Evolutionary conservation across 441 rosid species (phyloP), one percentile per base, ranked within the genome.

Genomic region (Daphne laureola): DNA sequence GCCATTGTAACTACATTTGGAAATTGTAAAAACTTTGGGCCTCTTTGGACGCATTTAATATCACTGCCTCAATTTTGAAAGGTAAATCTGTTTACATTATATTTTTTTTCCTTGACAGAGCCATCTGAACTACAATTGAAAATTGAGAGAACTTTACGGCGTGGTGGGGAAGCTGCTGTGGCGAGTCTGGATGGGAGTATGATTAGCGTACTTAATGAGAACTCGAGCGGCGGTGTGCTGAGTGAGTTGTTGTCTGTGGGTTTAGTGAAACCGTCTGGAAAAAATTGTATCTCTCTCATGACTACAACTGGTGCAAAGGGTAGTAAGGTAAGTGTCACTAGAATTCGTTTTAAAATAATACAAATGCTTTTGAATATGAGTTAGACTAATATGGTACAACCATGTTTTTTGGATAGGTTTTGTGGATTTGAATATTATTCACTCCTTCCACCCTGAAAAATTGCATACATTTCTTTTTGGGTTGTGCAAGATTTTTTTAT

Each of bases 301-400:
- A 94, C 99, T 15, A 86, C 86, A 46, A 84, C 98, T 64, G 99
- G 99, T 56, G 99, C 99, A 63, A 94, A 94, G 77, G 99, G 99
- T 42, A 90, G 98, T 65, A 86, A 78, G 95, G 99, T 94, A 71
- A 65, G 74, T 69, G 72, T 66, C 68, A 31, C 8, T 31, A 31
- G 38, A 31, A 31, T 31, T 31, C 4, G 7, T 31, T 9, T 31
- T 31, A 7, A 9, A 7, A 31, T 9, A 4, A 31, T 31, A 7
- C 6, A 31, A 31, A 5, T 21, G 25, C 25, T 21, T 21, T 4
- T 21, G 25, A 21, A 21, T 21, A 21, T 21, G 25, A 21, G 25
- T 21, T 21, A 4, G 25, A 21, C 25, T 21, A 2, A 21, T 21
- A 21, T 21, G 25, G 25, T 21, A 21, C 25, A 21, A 21, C 25